Conservation (phyloP, 305 asterid genomes). For the Fraxinus paxiana region DNA sequence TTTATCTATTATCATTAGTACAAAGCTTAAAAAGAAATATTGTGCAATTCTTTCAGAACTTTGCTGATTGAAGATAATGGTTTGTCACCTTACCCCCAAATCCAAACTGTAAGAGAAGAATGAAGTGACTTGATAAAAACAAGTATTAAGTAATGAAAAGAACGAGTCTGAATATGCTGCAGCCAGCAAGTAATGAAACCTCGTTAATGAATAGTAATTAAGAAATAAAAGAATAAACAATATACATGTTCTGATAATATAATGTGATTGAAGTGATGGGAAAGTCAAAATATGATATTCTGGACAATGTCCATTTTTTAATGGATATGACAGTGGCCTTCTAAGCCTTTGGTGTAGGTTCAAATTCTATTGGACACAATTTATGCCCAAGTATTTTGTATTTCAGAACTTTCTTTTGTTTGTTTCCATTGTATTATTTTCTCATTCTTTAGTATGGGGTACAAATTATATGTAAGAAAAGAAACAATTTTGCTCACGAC, state of each 20-base stretch:
- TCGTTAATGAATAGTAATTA: background rate
- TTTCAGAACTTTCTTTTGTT: background rate
- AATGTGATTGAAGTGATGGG: background rate
- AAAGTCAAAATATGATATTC: background rate
- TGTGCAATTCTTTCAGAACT: background rate
- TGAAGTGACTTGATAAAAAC: conserved; percentile 3
- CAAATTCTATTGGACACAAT: background rate
- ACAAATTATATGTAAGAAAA: background rate
- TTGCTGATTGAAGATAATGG: background rate
- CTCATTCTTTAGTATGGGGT: background rate
- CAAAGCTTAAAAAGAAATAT: background rate
- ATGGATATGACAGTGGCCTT: background rate
- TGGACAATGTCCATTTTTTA: background rate
- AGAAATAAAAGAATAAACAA: background rate
- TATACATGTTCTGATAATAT: conserved; percentile 2
- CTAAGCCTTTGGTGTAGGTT: background rate
- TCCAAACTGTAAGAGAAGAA: background rate
- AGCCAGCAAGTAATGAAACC: background rate
- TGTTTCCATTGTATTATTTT: background rate
- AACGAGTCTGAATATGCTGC: background rate
- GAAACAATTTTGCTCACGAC: background rate
- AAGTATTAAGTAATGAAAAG: background rate
- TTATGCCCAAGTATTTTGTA: background rate
- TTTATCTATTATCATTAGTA: background rate
- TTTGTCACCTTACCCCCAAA: background rate